A percentile compares a stretch with the other conserved stretches of the same genome.
Evolutionary conservation across 2,329 filamentous ascomycete genomes (phyloP).

Genomic region (Immersiporthe knoxdaviesiana): DNA sequence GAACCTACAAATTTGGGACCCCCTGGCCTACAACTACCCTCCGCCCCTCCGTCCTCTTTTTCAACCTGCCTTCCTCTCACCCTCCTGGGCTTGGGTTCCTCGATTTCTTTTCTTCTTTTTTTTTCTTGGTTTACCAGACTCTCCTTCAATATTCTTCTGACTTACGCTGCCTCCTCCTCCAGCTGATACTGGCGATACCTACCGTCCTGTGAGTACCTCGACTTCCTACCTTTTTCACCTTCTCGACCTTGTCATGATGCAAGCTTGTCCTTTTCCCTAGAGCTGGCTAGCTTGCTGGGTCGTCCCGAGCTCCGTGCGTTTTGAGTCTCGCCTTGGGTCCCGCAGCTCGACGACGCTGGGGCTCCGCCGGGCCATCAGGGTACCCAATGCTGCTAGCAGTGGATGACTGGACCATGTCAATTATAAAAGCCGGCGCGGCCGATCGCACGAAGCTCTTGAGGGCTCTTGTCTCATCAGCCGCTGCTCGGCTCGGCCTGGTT

Average conservation of each 20-base stretch:
- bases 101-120: constrained; percentile 8
- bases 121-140: constrained; percentile 11
- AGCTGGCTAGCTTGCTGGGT: constrained; percentile 8
- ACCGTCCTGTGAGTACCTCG: constrained; percentile 58
- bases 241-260: not conserved
- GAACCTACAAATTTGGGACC: constrained; percentile 25
- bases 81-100: constrained; percentile 8
- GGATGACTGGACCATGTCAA: constrained; percentile 19
- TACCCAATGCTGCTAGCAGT: constrained; percentile 18
- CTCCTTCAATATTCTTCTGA: constrained; percentile 42
- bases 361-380: constrained; percentile 23
- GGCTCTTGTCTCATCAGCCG: not conserved
- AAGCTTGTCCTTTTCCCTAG: not conserved
- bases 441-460: constrained; percentile 6
- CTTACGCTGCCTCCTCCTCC: constrained; percentile 41
- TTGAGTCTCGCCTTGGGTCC: constrained; percentile 1
- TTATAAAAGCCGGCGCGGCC: not conserved
- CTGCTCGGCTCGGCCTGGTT: not conserved
- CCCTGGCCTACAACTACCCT: constrained; percentile 23
- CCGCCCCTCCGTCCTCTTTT: constrained; percentile 23
- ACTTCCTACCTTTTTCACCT: constrained; percentile 1
- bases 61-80: constrained; percentile 14
- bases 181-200: constrained; percentile 65
- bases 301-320: not conserved
- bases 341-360: constrained; percentile 7